These are phyloP conservation scores for Aciculoconidium aculeatum DNA, from an alignment of 805 yeast genomes.

Conservation along the genomic window DNA sequence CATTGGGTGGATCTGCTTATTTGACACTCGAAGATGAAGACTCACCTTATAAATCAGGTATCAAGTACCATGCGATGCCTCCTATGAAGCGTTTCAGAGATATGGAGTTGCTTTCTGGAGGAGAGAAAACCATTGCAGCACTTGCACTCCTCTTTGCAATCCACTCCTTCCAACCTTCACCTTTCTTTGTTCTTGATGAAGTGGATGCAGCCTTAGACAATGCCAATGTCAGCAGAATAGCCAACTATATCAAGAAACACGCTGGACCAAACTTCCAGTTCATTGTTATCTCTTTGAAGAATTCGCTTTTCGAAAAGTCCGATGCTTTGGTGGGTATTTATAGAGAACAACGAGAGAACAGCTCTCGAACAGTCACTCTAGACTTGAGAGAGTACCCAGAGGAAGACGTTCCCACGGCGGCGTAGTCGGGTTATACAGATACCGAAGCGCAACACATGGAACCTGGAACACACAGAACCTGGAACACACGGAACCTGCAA, in stretches of 20 bases:
- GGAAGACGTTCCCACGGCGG: no score
- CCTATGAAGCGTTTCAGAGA: conserved; percentile 91
- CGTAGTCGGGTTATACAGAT: no score
- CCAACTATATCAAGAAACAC: conserved; percentile 73
- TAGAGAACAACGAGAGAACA: conserved; percentile 68
- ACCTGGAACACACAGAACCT: no score
- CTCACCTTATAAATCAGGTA: conserved; percentile 80
- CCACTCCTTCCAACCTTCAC: conserved; percentile 87
- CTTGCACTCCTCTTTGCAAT: conserved; percentile 86
- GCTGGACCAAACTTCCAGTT: conserved; percentile 81
- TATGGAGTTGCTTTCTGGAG: conserved; percentile 91
- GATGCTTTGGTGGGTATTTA: conserved; percentile 92
- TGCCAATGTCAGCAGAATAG: conserved; percentile 78
- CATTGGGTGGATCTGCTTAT: conserved; percentile 92
- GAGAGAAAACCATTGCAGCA: conserved; percentile 96
- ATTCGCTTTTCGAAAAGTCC: conserved; percentile 78
- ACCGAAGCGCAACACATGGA: no score
- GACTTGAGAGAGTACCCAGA: conserved; percentile 61
- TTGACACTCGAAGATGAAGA: conserved; percentile 82
- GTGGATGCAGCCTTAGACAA: conserved; percentile 97
- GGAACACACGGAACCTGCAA: no score
- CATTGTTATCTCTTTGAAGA: conserved; percentile 88
- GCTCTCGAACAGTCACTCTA: conserved; percentile 67
- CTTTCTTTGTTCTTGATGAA: conserved; percentile 93
- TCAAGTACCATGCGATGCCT: conserved; percentile 91